Evolutionary conservation across 139 green algal species (phyloP).

Genomic region (Spirogloea muscicola): DNA sequence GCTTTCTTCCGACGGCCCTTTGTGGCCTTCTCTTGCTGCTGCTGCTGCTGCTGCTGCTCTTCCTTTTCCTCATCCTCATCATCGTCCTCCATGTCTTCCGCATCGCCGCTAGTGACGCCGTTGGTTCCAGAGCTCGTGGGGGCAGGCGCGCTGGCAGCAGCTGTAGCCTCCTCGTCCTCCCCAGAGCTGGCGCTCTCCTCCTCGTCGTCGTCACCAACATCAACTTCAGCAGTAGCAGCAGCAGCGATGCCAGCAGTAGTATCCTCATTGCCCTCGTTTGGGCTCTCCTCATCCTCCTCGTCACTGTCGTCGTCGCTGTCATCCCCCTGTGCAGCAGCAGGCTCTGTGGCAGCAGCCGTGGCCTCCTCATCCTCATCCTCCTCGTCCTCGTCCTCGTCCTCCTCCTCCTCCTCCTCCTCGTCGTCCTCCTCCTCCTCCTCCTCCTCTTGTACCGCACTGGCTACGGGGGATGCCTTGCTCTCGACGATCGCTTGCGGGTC

Average conservation of each 20-base stretch:
- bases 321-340: neutral
- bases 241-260: neutral
- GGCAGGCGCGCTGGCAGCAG: no score
- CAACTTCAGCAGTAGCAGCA: neutral
- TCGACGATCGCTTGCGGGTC: no score
- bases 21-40: no score
- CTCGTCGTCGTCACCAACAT: neutral
- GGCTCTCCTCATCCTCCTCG: neutral
- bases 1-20: no score
- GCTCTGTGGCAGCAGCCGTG: neutral
- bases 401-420: neutral
- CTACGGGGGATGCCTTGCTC: neutral
- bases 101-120: no score
- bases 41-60: no score
- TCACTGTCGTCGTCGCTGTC: neutral
- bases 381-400: neutral
- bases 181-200: no score
- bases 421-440: neutral
- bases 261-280: neutral
- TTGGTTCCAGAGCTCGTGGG: no score
- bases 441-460: neutral
- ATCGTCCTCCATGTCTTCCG: no score
- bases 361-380: neutral
- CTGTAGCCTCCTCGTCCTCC: no score
- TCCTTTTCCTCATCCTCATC: no score